A percentile compares a stretch with the other conserved stretches of the same genome.
These are phyloP conservation scores for Incumbomyces lentus DNA, from an alignment of 2,329 filamentous ascomycete genomes.

Conservation along the genomic window DNA sequence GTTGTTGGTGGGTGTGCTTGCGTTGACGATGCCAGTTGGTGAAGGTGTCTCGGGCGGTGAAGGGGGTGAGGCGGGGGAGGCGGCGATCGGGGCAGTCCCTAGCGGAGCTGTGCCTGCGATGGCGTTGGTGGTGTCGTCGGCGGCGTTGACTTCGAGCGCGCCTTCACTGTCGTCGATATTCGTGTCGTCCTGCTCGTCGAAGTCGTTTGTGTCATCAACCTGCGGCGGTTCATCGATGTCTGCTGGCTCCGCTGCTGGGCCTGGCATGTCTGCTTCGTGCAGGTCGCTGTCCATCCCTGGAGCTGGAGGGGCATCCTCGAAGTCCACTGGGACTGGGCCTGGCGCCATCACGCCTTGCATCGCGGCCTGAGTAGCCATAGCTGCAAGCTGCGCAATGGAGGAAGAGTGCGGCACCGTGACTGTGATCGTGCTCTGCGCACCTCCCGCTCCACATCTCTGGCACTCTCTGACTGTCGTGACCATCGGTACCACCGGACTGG, in stretches of 20 bases:
- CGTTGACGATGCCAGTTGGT: neutral
- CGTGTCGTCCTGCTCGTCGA: neutral
- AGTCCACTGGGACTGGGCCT: neutral
- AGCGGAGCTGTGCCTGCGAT: too few relatives aligned
- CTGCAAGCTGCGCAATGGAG: slow-evolving; percentile 7
- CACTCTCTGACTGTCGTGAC: slow-evolving; percentile 10
- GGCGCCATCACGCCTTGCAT: slow-evolving; percentile 1
- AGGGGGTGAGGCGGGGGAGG: neutral
- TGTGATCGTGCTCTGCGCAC: slow-evolving; percentile 7
- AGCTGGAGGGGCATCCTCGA: neutral
- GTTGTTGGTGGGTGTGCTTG: neutral
- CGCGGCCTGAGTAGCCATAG: neutral
- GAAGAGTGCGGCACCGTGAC: slow-evolving; percentile 12
- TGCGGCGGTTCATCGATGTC: neutral
- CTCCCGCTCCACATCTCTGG: neutral
- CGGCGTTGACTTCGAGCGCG: neutral
- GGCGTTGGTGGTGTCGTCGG: neutral
- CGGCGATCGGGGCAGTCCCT: neutral
- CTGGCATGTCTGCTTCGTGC: too few relatives aligned
- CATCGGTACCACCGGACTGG: slow-evolving; percentile 13
- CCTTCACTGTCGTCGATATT: neutral
- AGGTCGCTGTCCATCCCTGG: too few relatives aligned
- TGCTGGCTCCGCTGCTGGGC: neutral
- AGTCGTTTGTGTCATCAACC: neutral
- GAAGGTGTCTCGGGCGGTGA: neutral